phyloP scores from a whole-genome alignment of 2,329 filamentous ascomycete genomes.

The Cyphellophora attinorum region DNA sequence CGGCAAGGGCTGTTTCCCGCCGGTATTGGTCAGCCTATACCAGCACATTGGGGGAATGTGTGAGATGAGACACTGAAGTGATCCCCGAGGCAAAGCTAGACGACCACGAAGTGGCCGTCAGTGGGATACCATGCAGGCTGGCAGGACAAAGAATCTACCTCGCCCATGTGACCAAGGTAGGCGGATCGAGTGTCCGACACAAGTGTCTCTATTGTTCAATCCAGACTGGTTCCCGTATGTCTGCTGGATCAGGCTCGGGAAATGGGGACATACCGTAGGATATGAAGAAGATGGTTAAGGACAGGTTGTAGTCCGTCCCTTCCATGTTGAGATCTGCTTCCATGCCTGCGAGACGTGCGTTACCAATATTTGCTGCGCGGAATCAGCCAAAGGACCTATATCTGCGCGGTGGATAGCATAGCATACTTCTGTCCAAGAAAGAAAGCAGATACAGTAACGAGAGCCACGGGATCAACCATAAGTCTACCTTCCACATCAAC shows the following conservation, averaged over 20 bases:
- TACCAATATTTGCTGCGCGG: constrained; percentile 32
- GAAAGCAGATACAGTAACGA: constrained; percentile 32
- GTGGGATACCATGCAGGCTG: too few species aligned
- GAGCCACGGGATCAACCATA: constrained; percentile 25
- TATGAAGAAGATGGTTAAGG: constrained; percentile 16
- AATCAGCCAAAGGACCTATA: constrained; percentile 12
- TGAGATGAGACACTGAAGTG: too few species aligned
- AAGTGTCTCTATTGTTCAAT: too few species aligned
- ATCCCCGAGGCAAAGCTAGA: too few species aligned
- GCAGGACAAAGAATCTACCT: too few species aligned
- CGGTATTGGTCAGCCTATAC: constrained; percentile 37
- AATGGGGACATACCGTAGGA: constrained; percentile 18
- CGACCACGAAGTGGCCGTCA: too few species aligned
- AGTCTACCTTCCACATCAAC: constrained; percentile 28
- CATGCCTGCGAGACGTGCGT: constrained; percentile 34
- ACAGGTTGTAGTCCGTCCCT: constrained; percentile 25
- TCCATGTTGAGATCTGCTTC: constrained; percentile 32
- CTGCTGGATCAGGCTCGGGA: too few species aligned
- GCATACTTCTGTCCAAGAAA: constrained; percentile 33
- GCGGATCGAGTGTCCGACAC: too few species aligned
- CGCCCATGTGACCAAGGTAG: too few species aligned
- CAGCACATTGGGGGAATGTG: too few species aligned
- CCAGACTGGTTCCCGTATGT: too few species aligned
- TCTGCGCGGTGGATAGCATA: too few species aligned
- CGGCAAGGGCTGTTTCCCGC: constrained; percentile 11